Evolutionary conservation across 768 basidiomycete genomes (phyloP).

Genomic region (Lactarius psammicola): DNA sequence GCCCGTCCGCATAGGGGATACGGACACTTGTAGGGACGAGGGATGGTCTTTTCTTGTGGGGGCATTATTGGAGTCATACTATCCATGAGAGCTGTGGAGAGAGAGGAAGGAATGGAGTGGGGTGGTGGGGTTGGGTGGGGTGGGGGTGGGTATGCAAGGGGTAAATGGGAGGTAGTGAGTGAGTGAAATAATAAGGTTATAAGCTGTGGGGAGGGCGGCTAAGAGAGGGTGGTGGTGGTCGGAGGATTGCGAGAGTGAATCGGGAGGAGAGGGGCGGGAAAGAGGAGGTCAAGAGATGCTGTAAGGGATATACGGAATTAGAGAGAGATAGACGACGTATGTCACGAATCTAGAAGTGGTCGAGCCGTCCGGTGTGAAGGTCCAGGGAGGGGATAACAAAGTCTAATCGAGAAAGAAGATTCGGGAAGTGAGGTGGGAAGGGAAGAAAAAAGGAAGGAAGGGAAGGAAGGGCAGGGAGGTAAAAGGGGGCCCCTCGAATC

Average conservation of each 20-base stretch:
- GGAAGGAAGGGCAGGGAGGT: neutral
- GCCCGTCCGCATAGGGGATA: slow-evolving; percentile 89
- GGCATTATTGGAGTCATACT: neutral
- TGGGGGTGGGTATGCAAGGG: slow-evolving; percentile 2
- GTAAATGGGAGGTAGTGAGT: neutral
- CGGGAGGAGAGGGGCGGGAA: slow-evolving; percentile 3
- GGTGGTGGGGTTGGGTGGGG: neutral
- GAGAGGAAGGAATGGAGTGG: neutral
- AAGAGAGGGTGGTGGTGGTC: slow-evolving; percentile 1
- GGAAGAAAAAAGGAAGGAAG: neutral
- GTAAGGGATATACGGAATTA: slow-evolving; percentile 17
- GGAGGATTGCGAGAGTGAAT: slow-evolving; percentile 13
- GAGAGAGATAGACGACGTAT: slow-evolving; percentile 11
- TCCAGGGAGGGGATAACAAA: slow-evolving; percentile 17
- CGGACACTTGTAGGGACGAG: slow-evolving; percentile 95
- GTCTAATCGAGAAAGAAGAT: slow-evolving; percentile 19
- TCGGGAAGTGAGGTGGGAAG: slow-evolving; percentile 14
- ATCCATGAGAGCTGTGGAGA: slow-evolving; percentile 5
- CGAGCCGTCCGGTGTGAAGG: slow-evolving; percentile 16
- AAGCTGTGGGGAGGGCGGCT: slow-evolving; percentile 7
- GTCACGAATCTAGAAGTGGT: slow-evolving; percentile 21
- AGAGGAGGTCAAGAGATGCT: neutral
- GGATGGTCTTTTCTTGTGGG: slow-evolving; percentile 30
- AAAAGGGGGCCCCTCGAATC: slow-evolving; percentile 12
- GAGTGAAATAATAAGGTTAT: slow-evolving; percentile 7